Conservation (phyloP, 768 basidiomycete species). For the Dictyophora rubrovolvata region DNA sequence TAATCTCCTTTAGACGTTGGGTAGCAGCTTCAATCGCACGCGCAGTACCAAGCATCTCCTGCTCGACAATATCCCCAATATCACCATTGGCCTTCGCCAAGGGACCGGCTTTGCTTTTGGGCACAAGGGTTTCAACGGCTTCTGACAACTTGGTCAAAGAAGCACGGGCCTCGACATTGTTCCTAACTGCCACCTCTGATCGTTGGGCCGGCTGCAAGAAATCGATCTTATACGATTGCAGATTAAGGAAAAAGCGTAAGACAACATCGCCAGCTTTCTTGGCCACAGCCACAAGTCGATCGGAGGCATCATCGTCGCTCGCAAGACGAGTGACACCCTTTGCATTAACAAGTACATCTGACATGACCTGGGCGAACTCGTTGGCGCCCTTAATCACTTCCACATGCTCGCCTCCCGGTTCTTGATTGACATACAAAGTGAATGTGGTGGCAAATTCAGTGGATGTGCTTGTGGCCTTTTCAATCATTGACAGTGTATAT, state of each 20-base stretch:
- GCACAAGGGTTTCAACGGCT: slow-evolving; percentile 74
- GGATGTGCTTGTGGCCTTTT: slow-evolving; percentile 89
- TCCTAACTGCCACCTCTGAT: slow-evolving; percentile 81
- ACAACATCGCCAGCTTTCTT: slow-evolving; percentile 82
- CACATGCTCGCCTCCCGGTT: slow-evolving; percentile 87
- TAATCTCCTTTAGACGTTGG: slow-evolving; percentile 79
- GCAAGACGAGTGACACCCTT: slow-evolving; percentile 94
- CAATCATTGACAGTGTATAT: slow-evolving; percentile 96
- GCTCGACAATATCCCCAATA: slow-evolving; percentile 91
- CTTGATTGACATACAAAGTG: slow-evolving; percentile 80
- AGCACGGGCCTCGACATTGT: slow-evolving; percentile 73
- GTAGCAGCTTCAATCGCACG: slow-evolving; percentile 91
- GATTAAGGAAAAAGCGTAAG: slow-evolving; percentile 85
- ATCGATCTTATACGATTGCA: slow-evolving; percentile 92
- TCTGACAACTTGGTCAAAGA: slow-evolving; percentile 82
- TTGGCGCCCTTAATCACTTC: slow-evolving; percentile 98
- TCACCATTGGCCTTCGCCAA: slow-evolving; percentile 79
- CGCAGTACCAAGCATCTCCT: slow-evolving; percentile 92
- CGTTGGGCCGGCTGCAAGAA: slow-evolving; percentile 62
- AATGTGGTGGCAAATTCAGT: slow-evolving; percentile 96
- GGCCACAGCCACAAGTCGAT: slow-evolving; percentile 79
- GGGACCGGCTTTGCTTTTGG: slow-evolving; percentile 67
- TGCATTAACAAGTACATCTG: slow-evolving; percentile 86
- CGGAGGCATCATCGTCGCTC: slow-evolving; percentile 83
- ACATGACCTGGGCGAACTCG: slow-evolving; percentile 86